Evolutionary conservation across 768 basidiomycete species (phyloP).

Genomic region (Suillus decipiens): DNA sequence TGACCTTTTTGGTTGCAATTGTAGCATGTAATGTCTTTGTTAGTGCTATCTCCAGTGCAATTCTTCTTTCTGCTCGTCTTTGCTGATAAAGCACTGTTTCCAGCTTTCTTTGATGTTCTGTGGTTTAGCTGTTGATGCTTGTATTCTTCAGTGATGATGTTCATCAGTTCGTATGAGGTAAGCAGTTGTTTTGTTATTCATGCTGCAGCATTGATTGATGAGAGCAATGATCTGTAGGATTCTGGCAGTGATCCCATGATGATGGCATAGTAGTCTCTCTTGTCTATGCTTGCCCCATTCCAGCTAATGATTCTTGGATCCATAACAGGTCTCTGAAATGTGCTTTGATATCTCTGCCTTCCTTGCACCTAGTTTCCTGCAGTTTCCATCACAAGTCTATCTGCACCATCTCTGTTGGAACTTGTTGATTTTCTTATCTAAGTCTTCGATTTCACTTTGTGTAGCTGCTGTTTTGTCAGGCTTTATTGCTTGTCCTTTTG

Average conservation of each 20-base stretch:
- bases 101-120: not conserved
- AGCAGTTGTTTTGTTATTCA: not conserved
- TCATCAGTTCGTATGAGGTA: not conserved
- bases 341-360: not conserved
- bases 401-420: too few relatives aligned
- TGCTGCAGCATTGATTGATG: not conserved
- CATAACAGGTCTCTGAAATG: not conserved
- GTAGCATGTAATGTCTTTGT: too few relatives aligned
- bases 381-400: accelerated
- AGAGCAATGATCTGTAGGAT: not conserved
- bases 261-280: not conserved
- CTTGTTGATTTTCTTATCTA: too few relatives aligned
- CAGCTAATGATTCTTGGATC: not conserved
- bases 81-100: not conserved
- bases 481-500: too few relatives aligned
- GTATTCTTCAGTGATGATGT: not conserved
- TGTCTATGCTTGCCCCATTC: not conserved
- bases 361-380: not conserved
- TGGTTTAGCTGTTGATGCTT: not conserved
- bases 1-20: too few relatives aligned
- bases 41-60: too few relatives aligned
- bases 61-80: not conserved
- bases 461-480: too few relatives aligned
- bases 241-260: not conserved
- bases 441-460: too few relatives aligned